A percentile compares a stretch with the other conserved stretches of the same genome.
Evolutionary conservation across 2,329 filamentous ascomycete species (phyloP).

Genomic region (Dryadomyces quercivorus): DNA sequence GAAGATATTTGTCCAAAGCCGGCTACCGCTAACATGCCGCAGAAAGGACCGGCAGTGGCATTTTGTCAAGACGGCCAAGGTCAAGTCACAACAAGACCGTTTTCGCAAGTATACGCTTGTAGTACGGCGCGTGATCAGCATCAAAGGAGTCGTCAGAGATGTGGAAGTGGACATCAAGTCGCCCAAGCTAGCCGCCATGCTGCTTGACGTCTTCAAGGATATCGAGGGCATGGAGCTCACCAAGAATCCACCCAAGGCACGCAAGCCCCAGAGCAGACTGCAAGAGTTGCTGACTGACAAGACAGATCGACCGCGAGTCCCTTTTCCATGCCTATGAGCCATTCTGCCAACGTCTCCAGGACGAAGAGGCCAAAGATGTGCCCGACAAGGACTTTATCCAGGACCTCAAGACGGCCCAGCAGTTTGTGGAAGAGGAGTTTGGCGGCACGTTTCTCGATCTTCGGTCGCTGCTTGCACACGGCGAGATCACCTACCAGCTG

Average conservation of each 20-base stretch:
- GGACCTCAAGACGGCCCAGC: conserved; percentile 15
- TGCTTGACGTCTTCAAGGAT: not conserved
- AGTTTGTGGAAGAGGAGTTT: conserved; percentile 11
- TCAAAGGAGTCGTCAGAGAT: not conserved
- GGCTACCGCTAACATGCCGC: not conserved
- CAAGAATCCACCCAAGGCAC: not conserved
- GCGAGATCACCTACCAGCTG: conserved; percentile 29
- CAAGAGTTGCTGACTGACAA: not conserved
- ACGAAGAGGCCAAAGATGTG: not conserved
- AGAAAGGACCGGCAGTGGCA: conserved; percentile 2
- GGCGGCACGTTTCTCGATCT: not conserved
- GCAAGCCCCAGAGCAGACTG: not conserved
- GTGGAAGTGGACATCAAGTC: not conserved
- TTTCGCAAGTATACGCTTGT: conserved; percentile 1
- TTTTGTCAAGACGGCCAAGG: conserved; percentile 1
- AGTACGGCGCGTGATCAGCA: not conserved
- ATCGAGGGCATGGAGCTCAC: not conserved
- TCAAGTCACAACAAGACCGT: conserved; percentile 1
- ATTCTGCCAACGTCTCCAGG: not conserved
- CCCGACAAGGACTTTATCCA: conserved; percentile 16
- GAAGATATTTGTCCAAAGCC: too few relatives aligned
- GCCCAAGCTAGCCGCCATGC: not conserved
- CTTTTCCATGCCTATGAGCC: not conserved
- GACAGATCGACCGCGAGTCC: not conserved
- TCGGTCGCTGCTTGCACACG: conserved; percentile 7